Base-by-base conservation (phyloP, 1,139 yeast species). In the Geotrichum macrosporum region DNA sequence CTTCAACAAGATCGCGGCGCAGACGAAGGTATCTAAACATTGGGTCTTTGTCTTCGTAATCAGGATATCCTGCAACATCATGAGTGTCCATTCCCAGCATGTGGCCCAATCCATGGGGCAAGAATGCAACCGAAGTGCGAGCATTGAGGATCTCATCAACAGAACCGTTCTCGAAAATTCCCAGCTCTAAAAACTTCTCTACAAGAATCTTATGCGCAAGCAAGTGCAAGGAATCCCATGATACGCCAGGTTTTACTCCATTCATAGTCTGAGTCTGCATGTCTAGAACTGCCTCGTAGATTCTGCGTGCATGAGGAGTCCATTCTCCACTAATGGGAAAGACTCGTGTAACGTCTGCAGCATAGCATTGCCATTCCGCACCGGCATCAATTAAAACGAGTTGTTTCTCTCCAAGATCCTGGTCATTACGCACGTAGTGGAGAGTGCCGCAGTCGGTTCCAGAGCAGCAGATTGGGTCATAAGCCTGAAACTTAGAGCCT, bases 31-130 rank as follows among this genome's bases (percentile, higher is more conserved):
- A 86, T 51, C 76, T 70, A 58, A 86, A 74, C 66, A 83, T 73
- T 30, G 84, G 83, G 62, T 92, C 81, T 3, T 84, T 75, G 62
- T 92, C 97, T 2, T 80, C 78, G 64, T 88, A 88, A 66, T 92
- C 80, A 19, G 97, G 80, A 53, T 73, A 63, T 1, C 97, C 97
- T 39, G 87, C 97, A 41, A 87, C 94, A 66, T 92, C 98, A 65
- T 92, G 98, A 9, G 95, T 87, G 63, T 89, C 96, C 83, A 92
- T 76, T 29, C 98, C 98, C 44, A 92, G 69, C 60, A 87, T 71
- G 62, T 92, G 98, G 10, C 98, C 98, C 53, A 92, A 70, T 0
- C 98, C 98, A 61, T 92, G 98, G 2, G 97, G 97, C 67, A 81
- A 86, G 67, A 92, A 92, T 21, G 84, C 76, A 12, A 81, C 84